Evolutionary conservation across 495 filamentous ascomycete species (phyloP), one percentile per base, ranked within the genome.

Genomic region (Sporormia fimetaria): DNA sequence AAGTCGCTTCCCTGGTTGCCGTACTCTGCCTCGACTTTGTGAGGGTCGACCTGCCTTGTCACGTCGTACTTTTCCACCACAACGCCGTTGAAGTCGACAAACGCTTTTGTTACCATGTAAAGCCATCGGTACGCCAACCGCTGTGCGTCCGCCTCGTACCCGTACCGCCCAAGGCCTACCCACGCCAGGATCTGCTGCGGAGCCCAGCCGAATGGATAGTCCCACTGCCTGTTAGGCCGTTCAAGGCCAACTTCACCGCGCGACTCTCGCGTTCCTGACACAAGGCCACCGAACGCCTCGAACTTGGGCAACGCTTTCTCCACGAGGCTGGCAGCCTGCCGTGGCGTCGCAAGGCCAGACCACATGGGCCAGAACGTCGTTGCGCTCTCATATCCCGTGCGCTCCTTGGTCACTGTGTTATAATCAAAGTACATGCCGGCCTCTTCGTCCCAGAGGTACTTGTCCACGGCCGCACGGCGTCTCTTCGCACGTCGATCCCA

Each of bases 21-120:
- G 57, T 98, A 98, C 62, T 98, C 90, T 42, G 90, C 90, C 57
- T 85, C 81, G 6, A 98, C 90, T 16, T 80, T 76, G 58, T 96
- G 90, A 18, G 90, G 83, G 52, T 88, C 85, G 49, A 87, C 74
- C 16, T 76, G 76, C 37, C 83, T 65, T 32, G 90, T 96, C 31
- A 98, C 90, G 62, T 98, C 83, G 65, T 98, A 98, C 60, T 98
- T 98, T 65, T 98, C 90, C 0, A 95, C 90, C 14, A 98, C 87
- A 21, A 94, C 84, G 15, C 90, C 90, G 52, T 95, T 94, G 68
- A 87, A 96, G 54, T 98, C 87, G 17, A 93, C 83, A 63, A 96
- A 98, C 0, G 87, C 83, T 60, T 90, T 93, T 22, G 83, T 94
- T 51, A 94, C 81, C 88, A 95, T 96, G 60, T 85, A 92, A 16